A percentile compares a stretch with the other conserved stretches of the same genome.
Evolutionary conservation across 2,329 filamentous ascomycete species (phyloP).

Genomic region (Fusarium solani-melongenae): DNA sequence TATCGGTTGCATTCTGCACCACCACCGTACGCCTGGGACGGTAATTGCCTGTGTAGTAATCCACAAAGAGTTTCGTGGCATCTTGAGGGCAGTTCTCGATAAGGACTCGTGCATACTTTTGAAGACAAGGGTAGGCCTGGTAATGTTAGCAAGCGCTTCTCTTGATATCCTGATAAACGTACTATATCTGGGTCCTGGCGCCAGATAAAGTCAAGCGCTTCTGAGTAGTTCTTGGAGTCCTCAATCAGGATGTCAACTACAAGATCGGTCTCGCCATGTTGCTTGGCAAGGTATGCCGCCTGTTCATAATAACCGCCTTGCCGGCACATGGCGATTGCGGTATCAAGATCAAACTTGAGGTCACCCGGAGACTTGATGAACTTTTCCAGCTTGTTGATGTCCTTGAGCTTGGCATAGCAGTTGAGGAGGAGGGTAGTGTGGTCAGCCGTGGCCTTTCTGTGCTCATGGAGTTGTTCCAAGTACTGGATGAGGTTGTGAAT

Average conservation of each 20-base stretch:
- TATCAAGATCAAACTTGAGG: slow-evolving; percentile 95
- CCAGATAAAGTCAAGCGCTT: slow-evolving; percentile 93
- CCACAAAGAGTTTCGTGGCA: slow-evolving; percentile 88
- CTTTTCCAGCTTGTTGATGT: slow-evolving; percentile 93
- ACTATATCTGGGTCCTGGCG: slow-evolving; percentile 82
- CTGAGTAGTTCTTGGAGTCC: slow-evolving; percentile 89
- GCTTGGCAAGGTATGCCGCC: slow-evolving; percentile 92
- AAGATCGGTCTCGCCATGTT: slow-evolving; percentile 92
- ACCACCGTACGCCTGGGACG: slow-evolving; percentile 73
- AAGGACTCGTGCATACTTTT: slow-evolving; percentile 94
- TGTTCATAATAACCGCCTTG: slow-evolving; percentile 98
- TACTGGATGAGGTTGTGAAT: slow-evolving; percentile 99
- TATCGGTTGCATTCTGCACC: slow-evolving; percentile 49
- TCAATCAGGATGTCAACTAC: slow-evolving; percentile 97
- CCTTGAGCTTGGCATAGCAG: slow-evolving; percentile 97
- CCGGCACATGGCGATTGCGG: slow-evolving; percentile 95
- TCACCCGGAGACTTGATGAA: slow-evolving; percentile 97
- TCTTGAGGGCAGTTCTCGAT: slow-evolving; percentile 86
- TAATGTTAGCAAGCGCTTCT: slow-evolving; percentile 44
- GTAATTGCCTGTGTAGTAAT: slow-evolving; percentile 92
- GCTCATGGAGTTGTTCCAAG: slow-evolving; percentile 94
- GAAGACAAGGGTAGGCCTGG: slow-evolving; percentile 85
- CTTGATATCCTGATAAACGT: slow-evolving; percentile 46
- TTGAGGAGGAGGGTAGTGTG: slow-evolving; percentile 95
- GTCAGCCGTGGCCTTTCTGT: slow-evolving; percentile 91